Evolutionary conservation across 2,329 filamentous ascomycete genomes (phyloP).

Genomic region (Pyrenophora graminea): DNA sequence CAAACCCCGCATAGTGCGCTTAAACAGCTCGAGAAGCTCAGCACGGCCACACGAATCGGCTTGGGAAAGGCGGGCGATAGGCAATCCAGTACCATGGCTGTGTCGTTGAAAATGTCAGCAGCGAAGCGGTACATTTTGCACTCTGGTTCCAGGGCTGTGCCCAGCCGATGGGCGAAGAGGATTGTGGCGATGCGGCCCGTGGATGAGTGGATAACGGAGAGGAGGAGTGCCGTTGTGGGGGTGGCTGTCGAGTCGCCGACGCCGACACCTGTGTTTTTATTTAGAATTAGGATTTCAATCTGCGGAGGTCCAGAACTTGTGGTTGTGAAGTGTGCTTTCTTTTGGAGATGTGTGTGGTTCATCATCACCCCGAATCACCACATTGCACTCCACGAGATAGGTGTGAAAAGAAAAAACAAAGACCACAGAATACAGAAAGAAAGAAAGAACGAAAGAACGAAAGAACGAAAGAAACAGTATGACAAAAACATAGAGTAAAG

Average conservation of each 20-base stretch:
- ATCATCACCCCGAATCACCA: neutral
- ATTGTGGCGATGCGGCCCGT: constrained; percentile 84
- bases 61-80: constrained; percentile 74
- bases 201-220: constrained; percentile 81
- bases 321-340: neutral
- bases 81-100: constrained; percentile 83
- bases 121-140: constrained; percentile 88
- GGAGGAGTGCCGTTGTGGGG: constrained; percentile 77
- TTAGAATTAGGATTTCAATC: neutral
- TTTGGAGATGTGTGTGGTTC: constrained; percentile 1
- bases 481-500: neutral
- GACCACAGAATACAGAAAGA: neutral
- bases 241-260: constrained; percentile 80
- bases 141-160: constrained; percentile 82
- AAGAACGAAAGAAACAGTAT: neutral
- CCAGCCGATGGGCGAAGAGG: constrained; percentile 79
- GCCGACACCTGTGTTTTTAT: constrained; percentile 64
- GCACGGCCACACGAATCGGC: constrained; percentile 58
- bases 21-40: constrained; percentile 63
- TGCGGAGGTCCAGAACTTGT: neutral
- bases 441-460: too few species aligned
- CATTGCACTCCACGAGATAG: too few species aligned
- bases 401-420: neutral
- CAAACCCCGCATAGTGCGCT: constrained; percentile 83
- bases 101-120: constrained; percentile 87